Percentiles rank a stretch among this genome's conserved stretches.
Conservation (phyloP, 2,329 filamentous ascomycete species). For the Sclerotinia nivalis region DNA sequence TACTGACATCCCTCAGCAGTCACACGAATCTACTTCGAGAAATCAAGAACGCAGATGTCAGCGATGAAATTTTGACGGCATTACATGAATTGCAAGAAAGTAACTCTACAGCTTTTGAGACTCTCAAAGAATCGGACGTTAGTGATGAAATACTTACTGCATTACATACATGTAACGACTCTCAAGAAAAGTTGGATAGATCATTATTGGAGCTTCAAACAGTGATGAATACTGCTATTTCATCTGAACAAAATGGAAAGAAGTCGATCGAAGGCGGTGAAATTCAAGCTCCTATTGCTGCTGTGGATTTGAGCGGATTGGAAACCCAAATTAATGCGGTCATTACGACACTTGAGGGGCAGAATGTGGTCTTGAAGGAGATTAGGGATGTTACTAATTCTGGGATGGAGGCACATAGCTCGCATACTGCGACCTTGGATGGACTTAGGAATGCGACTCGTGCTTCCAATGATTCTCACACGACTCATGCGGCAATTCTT, state of each 20-base stretch:
- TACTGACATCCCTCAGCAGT: constrained; percentile 32
- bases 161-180: constrained; percentile 31
- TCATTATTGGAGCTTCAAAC: not conserved
- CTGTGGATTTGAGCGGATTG: not conserved
- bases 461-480: constrained; percentile 24
- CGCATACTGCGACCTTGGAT: constrained; percentile 26
- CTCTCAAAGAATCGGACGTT: constrained; percentile 37
- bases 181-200: constrained; percentile 8
- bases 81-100: constrained; percentile 34
- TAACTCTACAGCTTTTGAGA: constrained; percentile 31
- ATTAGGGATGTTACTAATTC: constrained; percentile 19
- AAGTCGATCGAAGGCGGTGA: not conserved
- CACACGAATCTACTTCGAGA: constrained; percentile 36
- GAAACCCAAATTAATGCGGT: not conserved
- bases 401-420: constrained; percentile 32
- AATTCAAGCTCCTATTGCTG: no score
- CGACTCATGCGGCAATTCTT: constrained; percentile 24
- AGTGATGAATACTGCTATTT: not conserved
- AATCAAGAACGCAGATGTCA: constrained; percentile 39
- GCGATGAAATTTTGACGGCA: constrained; percentile 39
- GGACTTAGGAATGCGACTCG: constrained; percentile 23
- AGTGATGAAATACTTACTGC: constrained; percentile 40
- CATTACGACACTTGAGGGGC: constrained; percentile 27
- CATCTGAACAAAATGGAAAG: not conserved
- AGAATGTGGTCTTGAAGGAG: constrained; percentile 27